A percentile compares a stretch with the other conserved stretches of the same genome.
Conservation (phyloP, 306 rosid genomes). For the Hylodesmum podocarpum region DNA sequence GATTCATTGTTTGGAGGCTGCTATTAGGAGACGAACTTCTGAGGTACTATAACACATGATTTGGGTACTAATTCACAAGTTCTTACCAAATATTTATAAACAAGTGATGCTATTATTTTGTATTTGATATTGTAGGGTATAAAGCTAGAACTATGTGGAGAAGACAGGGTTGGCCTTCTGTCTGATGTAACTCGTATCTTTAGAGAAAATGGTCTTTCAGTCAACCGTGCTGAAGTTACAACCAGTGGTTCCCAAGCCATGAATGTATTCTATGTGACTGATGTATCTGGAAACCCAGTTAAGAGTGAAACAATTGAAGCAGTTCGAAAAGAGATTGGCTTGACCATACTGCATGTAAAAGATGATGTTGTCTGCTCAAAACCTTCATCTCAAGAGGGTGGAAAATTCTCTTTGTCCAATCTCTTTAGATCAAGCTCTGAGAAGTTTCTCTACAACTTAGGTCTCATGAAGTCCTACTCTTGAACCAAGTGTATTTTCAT, state of each 20-base stretch:
- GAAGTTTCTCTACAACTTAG: slow-evolving; percentile 86
- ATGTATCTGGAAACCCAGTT: slow-evolving; percentile 75
- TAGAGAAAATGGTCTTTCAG: slow-evolving; percentile 93
- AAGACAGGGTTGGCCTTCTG: slow-evolving; percentile 84
- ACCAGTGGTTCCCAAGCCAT: slow-evolving; percentile 78
- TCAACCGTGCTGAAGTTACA: slow-evolving; percentile 85
- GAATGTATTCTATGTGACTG: slow-evolving; percentile 87
- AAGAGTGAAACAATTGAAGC: slow-evolving; percentile 86
- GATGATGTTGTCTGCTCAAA: slow-evolving; percentile 54
- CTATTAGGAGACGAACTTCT: slow-evolving; percentile 77
- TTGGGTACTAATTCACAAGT: background rate
- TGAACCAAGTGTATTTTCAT: slow-evolving; percentile 37
- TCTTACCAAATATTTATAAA: background rate
- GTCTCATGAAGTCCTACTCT: slow-evolving; percentile 75
- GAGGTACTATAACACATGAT: slow-evolving; percentile 51
- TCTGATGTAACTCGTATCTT: slow-evolving; percentile 96
- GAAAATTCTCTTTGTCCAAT: slow-evolving; percentile 63
- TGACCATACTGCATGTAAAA: slow-evolving; percentile 62
- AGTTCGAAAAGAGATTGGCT: slow-evolving; percentile 82
- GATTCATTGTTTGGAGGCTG: slow-evolving; percentile 95
- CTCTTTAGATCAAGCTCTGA: slow-evolving; percentile 83
- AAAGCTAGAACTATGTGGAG: slow-evolving; percentile 81
- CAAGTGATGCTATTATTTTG: slow-evolving; percentile 16
- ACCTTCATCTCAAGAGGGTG: slow-evolving; percentile 57
- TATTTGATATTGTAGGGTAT: slow-evolving; percentile 62